Evolutionary conservation across 2,329 filamentous ascomycete species (phyloP), one percentile per base, ranked within the genome.

Genomic region (Onygenales sp.): DNA sequence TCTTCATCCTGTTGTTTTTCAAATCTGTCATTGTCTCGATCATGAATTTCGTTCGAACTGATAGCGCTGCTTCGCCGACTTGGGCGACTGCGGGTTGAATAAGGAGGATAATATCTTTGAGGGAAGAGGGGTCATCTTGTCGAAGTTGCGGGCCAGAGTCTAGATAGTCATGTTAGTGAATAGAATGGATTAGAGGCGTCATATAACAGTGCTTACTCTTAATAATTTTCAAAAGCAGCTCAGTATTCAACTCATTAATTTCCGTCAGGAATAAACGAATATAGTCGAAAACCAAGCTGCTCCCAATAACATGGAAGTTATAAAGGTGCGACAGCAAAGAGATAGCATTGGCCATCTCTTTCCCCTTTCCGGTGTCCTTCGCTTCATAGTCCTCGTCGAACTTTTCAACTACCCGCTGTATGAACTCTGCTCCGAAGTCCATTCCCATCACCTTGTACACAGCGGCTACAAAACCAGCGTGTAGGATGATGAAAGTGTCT

Each of bases 11-110:
- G 70, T 93, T 96, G 74, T 95, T 95, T 68, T 95, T 95, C 33
- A 98, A 77, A 62, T 95, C 88, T 55, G 87, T 89, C 67, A 98
- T 95, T 1, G 87, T 93, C 64, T 97, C 92, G 50, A 98, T 87
- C 91, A 97, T 97, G 71, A 96, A 96, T 60, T 87, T 94, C 1
- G 92, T 96, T 53, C 93, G 84, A 8, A 91, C 87, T 1, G 90
- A 92, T 32, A 95, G 74, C 17, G 83, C 86, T 10, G 75, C 74
- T 62, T 87, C 82, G 4, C 86, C 87, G 37, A 79, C 74, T 55
- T 82, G 83, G 0, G 81, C 75, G 2, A 91, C 80, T 1, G 85
- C 82, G 21, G 85, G 83, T 58, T 88, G 87, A 54, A 97, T 80
- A 49, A 89, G 77, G 9, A 85, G 74, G 5, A 95, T 85, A 57